phyloP scores from a whole-genome alignment of 495 filamentous ascomycete genomes.

The Daldinia bambusicola region DNA sequence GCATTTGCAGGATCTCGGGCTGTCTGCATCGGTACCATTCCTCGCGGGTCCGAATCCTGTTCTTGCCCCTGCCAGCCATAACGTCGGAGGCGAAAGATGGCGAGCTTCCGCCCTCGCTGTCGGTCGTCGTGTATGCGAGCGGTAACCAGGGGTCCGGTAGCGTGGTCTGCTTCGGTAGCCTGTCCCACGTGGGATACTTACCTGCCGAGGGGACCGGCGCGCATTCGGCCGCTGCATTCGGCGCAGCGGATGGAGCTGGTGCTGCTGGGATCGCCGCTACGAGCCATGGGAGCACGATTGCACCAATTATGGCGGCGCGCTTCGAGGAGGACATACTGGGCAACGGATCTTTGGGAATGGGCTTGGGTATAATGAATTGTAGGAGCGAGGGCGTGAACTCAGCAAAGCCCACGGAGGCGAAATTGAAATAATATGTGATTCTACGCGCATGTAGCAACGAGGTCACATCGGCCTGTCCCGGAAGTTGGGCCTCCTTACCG shows the following conservation, averaged over 20 bases:
- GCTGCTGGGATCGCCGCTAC: conserved; percentile 31
- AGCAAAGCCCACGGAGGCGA: background rate
- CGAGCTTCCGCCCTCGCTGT: conserved; percentile 48
- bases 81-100: conserved; percentile 51
- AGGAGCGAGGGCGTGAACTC: background rate
- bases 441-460: conserved; percentile 14
- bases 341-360: background rate
- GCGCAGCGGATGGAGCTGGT: conserved; percentile 19
- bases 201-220: conserved; percentile 52
- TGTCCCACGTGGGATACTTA: conserved; percentile 52
- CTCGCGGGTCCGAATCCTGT: conserved; percentile 57
- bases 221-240: conserved; percentile 40
- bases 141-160: conserved; percentile 63
- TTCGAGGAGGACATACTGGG: conserved; percentile 31
- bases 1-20: conserved; percentile 62
- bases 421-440: conserved; percentile 28
- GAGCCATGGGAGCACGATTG: conserved; percentile 19
- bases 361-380: background rate
- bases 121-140: conserved; percentile 55
- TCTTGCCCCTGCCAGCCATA: conserved; percentile 52
- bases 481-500: conserved; percentile 41
- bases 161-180: conserved; percentile 54
- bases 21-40: conserved; percentile 64
- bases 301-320: conserved; percentile 26
- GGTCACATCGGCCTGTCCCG: conserved; percentile 39